Base-by-base conservation (phyloP, 2,329 filamentous ascomycete genomes). In the Drechslerella coelobrocha region DNA sequence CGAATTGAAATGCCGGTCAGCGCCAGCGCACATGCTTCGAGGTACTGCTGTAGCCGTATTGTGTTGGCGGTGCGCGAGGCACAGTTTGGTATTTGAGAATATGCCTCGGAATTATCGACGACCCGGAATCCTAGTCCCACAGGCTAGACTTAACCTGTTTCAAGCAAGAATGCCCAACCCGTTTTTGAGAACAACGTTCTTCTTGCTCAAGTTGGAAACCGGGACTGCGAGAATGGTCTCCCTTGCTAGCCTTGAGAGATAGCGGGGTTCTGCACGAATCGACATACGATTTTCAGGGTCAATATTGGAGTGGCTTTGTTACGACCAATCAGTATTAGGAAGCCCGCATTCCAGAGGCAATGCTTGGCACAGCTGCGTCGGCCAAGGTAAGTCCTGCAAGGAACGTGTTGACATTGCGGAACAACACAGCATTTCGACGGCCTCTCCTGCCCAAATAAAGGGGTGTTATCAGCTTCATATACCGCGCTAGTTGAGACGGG, bases 231-330 rank as follows among this genome's bases (percentile, higher is more conserved):
- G 63, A 56, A 61, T 60, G 53, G 50, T 48, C 61, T 41, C 41
- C 63, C 63, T 51, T 68, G 56, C 56, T 31, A 56, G 50, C 51
- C 50, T 51, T 51, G 29, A 57, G 55, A 50, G 39, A 53, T 51
- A 51, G 43, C 24, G 63, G 45, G 63, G 51, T 34, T 39, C 50
- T 68, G 53, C 53, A 55, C 62, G 55, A 69, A 63, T 63, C 10
- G 10, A 71, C 66, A 60, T 71, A 54, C 53, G 66, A 71, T 71
- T 54, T 71, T 71, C 66, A 71, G 66, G 66, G 66, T 48, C 53
- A 71, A 54, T 26, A 29, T 17, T 19, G 41, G 54, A 31, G 57
- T 53, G 52, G 27, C n/a, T 21, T 60, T 34, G 47, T 45, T n/a
- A 9, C 45, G 53, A 39, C 66, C 66, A 71, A 71, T 63, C 66